A percentile compares a stretch with the other conserved stretches of the same genome.
These are phyloP conservation scores for Tagetes patula DNA, from an alignment of 129 eudicot species.

Conservation along the genomic window DNA sequence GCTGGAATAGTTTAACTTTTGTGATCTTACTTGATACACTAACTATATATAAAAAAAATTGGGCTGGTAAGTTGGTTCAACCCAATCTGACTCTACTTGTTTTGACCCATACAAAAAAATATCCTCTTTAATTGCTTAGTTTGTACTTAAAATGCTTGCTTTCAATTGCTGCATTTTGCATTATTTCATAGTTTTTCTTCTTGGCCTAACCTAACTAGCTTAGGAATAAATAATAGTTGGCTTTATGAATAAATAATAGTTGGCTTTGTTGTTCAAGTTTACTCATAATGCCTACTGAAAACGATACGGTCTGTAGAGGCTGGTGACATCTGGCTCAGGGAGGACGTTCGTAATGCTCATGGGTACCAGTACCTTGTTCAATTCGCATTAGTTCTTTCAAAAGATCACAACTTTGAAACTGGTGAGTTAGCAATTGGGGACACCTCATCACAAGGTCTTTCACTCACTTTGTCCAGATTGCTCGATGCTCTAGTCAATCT, in stretches of 20 bases:
- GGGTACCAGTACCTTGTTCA: conserved; percentile 94
- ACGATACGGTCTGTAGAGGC: conserved; percentile 56
- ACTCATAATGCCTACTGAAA: conserved; percentile 25
- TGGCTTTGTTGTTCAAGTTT: conserved; percentile 1
- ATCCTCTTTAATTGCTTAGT: background rate
- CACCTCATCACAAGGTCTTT: conserved; percentile 50
- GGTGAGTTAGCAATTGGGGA: conserved; percentile 34
- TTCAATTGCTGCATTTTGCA: conserved; percentile 1
- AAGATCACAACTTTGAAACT: conserved; percentile 38
- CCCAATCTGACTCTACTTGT: background rate
- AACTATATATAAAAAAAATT: background rate
- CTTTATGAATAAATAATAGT: background rate
- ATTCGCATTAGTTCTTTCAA: conserved; percentile 84
- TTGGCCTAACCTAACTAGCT: background rate
- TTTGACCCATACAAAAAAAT: background rate
- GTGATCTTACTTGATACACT: background rate
- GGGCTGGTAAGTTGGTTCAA: too few species aligned
- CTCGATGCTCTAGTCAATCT: conserved; percentile 88
- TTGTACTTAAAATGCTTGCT: conserved; percentile 1
- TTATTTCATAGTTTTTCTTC: background rate
- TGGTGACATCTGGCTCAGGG: conserved; percentile 85
- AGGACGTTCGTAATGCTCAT: conserved; percentile 96
- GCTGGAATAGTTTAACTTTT: background rate
- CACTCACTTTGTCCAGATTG: conserved; percentile 81
- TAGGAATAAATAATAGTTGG: background rate